Evolutionary conservation across 352 stramenopile species (phyloP).

Genomic region (Globisporangium cylindrosporum): DNA sequence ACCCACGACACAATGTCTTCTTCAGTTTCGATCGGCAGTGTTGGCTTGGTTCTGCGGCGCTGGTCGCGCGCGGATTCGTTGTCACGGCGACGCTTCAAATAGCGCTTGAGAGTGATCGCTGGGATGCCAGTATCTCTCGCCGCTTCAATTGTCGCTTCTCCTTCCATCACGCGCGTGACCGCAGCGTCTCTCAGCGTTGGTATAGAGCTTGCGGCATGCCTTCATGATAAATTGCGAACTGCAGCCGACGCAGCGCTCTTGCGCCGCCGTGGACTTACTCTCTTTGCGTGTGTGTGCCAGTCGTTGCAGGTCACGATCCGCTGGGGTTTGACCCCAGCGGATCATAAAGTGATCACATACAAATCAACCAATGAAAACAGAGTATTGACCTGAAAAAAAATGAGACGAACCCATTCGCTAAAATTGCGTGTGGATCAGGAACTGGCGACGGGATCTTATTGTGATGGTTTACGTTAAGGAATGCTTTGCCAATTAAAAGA

Average conservation of each 20-base stretch:
- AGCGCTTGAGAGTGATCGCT: no score
- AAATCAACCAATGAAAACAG: conserved; percentile 3
- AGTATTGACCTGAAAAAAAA: neutral
- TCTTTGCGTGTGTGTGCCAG: neutral
- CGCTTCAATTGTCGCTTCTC: neutral
- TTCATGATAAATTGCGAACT: conserved; percentile 1
- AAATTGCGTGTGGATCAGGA: conserved; percentile 1
- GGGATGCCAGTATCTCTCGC: no score
- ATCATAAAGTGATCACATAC: conserved; percentile 1
- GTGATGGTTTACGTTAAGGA: neutral
- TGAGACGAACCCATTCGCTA: neutral
- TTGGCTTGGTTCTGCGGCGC: no score
- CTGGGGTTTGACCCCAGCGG: neutral
- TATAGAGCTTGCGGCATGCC: conserved; percentile 4
- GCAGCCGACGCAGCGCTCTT: neutral
- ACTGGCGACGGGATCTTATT: neutral
- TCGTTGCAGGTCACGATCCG: neutral
- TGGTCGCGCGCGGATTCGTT: no score
- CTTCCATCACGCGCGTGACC: conserved; percentile 1
- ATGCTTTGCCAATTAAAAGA: no score
- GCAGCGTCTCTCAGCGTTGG: neutral
- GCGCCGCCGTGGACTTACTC: neutral
- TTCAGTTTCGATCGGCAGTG: neutral
- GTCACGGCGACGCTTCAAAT: no score
- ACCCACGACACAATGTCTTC: conserved; percentile 1